Evolutionary conservation across 805 yeast species (phyloP), one percentile per base, ranked within the genome.

Genomic region (Yarrowia alimentaria): DNA sequence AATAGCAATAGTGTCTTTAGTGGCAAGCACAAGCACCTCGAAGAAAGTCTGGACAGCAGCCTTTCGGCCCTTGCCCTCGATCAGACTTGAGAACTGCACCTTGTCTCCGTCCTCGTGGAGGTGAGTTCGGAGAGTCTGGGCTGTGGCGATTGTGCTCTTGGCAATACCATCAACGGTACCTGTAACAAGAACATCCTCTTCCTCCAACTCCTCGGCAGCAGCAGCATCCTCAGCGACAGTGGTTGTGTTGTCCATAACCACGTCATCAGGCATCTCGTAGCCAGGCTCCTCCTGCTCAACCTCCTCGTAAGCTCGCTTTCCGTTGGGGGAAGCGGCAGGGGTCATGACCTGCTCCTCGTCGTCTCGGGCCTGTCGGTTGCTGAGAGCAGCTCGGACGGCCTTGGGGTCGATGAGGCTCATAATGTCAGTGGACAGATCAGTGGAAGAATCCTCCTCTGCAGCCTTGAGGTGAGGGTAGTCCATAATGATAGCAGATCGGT

Each of bases 1-100:
- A 32, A 88, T 64, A 12, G 70, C 68, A 37, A 89, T 68, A 50
- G 91, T 81, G 58, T 83, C 89, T 35, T 79, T 73, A 5, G 93
- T 82, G 1, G 94, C 94, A 53, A 89, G 71, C 3, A 88, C 91
- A 58, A 89, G 71, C 62, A 89, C 64, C 63, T 89, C 95, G 60
- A 88, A 89, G 66, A 89, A 89, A 43, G 17, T 47, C 33, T 34
- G 40, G 14, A 47, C 51, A 9, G 51, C 42, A 7, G 42, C 51
- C 42, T 34, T 32, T 24, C 51, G 50, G 37, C 37, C 37, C 37
- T 43, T 43, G 16, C 37, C 37, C 20, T 26, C 50, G 21, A 43
- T 24, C 30, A 43, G 29, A 29, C 20, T 24, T 9, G 35, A 30
- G 5, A 43, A 43, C 59, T 79, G 75, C 2, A 87, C 79, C 16